Percentiles rank a stretch among this genome's conserved stretches.
Conservation (phyloP, 805 yeast genomes). For the Kodamaea hsintzibuensis region DNA sequence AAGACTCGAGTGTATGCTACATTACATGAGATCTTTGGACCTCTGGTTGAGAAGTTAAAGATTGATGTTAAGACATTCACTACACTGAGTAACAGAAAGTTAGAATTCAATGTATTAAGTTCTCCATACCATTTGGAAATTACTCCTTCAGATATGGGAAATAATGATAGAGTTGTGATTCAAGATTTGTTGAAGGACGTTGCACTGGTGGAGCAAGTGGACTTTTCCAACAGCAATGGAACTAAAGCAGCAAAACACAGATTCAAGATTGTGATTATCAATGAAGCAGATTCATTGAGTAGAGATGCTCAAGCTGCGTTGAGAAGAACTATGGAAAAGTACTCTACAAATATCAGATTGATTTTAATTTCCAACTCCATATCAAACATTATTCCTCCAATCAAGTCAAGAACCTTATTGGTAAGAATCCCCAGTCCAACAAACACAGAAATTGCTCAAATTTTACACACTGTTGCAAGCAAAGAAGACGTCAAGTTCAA, state of each 20-base stretch:
- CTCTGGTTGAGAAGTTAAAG: constrained; percentile 74
- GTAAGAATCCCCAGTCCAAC: constrained; percentile 87
- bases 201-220: constrained; percentile 96
- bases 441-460: constrained; percentile 52
- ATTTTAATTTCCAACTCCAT: constrained; percentile 86
- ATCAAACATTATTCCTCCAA: constrained; percentile 90
- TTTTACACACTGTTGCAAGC: constrained; percentile 55
- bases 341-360: constrained; percentile 81
- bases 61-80: constrained; percentile 87
- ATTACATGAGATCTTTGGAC: constrained; percentile 76
- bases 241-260: constrained; percentile 38
- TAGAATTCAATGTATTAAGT: constrained; percentile 92
- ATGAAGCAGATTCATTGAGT: constrained; percentile 86
- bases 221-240: constrained; percentile 49
- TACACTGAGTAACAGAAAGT: constrained; percentile 69
- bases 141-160: constrained; percentile 96
- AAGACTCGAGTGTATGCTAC: constrained; percentile 88
- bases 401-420: constrained; percentile 86
- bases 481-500: constrained; percentile 53
- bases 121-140: constrained; percentile 90
- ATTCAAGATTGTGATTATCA: constrained; percentile 80
- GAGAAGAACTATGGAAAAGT: constrained; percentile 95
- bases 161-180: constrained; percentile 90
- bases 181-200: constrained; percentile 92
- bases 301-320: constrained; percentile 96